Evolutionary conservation across 768 basidiomycete species (phyloP).

Genomic region (Termitomyces bulborhizus): DNA sequence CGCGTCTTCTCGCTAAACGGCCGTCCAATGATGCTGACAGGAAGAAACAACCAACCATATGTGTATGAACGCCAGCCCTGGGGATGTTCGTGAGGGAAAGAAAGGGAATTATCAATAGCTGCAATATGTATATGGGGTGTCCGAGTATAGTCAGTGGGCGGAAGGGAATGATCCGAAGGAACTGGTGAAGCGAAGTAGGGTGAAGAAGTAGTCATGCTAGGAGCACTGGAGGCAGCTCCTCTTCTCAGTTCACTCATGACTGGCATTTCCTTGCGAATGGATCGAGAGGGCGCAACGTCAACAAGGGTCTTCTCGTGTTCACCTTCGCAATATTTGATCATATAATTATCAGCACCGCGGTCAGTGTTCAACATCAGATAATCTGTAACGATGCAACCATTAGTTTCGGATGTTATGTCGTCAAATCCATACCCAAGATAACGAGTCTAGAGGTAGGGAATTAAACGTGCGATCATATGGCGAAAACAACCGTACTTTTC

Average conservation of each 20-base stretch:
- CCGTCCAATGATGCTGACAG: constrained; percentile 77
- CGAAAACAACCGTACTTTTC: constrained; percentile 57
- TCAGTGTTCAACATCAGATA: constrained; percentile 93
- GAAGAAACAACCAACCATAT: constrained; percentile 85
- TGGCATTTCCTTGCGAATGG: constrained; percentile 62
- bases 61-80: constrained; percentile 74
- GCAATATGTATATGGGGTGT: constrained; percentile 86
- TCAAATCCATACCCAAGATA: constrained; percentile 54
- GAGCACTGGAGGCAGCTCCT: constrained; percentile 27
- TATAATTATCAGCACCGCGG: constrained; percentile 83
- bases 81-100: constrained; percentile 89
- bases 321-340: constrained; percentile 87
- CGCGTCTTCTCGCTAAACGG: constrained; percentile 84
- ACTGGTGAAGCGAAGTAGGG: constrained; percentile 31
- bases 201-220: constrained; percentile 30
- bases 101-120: constrained; percentile 90
- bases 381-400: constrained; percentile 36
- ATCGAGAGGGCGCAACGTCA: constrained; percentile 72
- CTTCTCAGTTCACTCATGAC: constrained; percentile 65
- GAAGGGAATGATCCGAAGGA: constrained; percentile 28
- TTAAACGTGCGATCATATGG: constrained; percentile 1
- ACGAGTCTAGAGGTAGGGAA: constrained; percentile 52
- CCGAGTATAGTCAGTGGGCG: constrained; percentile 43
- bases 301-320: constrained; percentile 74
- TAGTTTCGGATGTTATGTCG: background rate